Base-by-base conservation (phyloP, 768 basidiomycete species). In the Lyophyllum atratum region DNA sequence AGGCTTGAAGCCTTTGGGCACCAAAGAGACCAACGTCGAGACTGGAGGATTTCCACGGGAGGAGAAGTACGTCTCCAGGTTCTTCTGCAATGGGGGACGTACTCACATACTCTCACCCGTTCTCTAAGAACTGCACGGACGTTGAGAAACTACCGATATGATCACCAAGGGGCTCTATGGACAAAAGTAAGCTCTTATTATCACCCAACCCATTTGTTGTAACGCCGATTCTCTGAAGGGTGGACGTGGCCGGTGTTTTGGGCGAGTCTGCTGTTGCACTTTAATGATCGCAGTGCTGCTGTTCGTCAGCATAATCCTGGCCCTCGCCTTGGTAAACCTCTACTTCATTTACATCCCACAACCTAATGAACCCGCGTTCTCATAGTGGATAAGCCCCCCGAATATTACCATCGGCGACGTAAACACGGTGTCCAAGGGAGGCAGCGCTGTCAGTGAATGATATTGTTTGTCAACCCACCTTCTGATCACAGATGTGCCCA, bases 321-420 rank as follows among this genome's bases (percentile, higher is more conserved):
- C 87, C 0, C 76, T 94, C 44, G 82, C 82, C 14, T 64, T 93
- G 74, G 92, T 93, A 64, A 68, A 84, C 71, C 19, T 48, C 40
- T 4, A 33, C 47, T 26, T 25, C 43, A 43, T 6, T 17, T 21
- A 15, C 42, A 24, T 25, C 4, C 11, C 11, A 12, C 33, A 4
- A 9, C 40, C 22, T 24, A 3, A 29, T 28, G 52, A 26, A 56
- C 52, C 52, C 54, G 58, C 42, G 3, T 37, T 26, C 26, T 24
- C 44, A 22, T 48, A 93, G 92, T 94, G 88, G 87, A 79, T 89
- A 49, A 81, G 85, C 28, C 92, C 92, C 22, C 92, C 92, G 1
- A 79, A 84, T 58, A 73, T 93, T 48, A 66, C 68, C 24, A 75
- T 94, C 56, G 85, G 86, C 14, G 63, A 69, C 28, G 80, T 84